Percentiles rank a stretch among this genome's conserved stretches.
Conservation (phyloP, 148 eudicot genomes). For the Heliosperma pusillum region DNA sequence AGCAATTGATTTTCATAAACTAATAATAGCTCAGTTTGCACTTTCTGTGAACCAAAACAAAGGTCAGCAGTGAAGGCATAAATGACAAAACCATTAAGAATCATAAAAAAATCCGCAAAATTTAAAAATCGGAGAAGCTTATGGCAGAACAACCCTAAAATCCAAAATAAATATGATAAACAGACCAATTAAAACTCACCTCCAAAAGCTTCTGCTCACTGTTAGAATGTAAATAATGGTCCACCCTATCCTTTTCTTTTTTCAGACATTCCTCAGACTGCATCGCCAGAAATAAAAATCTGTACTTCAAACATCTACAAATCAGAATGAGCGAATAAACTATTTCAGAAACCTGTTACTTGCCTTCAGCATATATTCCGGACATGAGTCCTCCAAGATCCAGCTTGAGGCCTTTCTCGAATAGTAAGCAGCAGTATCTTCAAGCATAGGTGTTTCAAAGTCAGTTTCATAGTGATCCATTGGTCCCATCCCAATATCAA, state of each 20-base stretch:
- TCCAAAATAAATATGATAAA: slow-evolving; percentile 7
- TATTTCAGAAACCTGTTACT: background rate
- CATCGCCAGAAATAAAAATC: slow-evolving; percentile 10
- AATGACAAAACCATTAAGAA: background rate
- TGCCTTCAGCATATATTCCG: slow-evolving; percentile 90
- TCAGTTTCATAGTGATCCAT: slow-evolving; percentile 76
- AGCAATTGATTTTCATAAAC: slow-evolving; percentile 74
- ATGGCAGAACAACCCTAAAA: background rate
- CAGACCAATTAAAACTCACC: slow-evolving; percentile 41
- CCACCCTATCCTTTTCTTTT: slow-evolving; percentile 87
- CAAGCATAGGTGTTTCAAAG: slow-evolving; percentile 79
- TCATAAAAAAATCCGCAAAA: background rate
- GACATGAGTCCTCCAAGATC: slow-evolving; percentile 89
- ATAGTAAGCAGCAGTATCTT: slow-evolving; percentile 79
- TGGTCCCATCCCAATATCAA: slow-evolving; percentile 85
- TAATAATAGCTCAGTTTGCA: slow-evolving; percentile 72
- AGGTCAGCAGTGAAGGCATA: background rate
- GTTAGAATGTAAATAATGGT: slow-evolving; percentile 79
- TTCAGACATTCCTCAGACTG: slow-evolving; percentile 93
- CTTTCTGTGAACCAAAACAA: slow-evolving; percentile 48
- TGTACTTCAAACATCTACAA: background rate
- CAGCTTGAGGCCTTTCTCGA: slow-evolving; percentile 87
- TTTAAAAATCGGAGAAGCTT: background rate
- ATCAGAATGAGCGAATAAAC: background rate
- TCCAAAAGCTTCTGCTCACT: slow-evolving; percentile 88